phyloP scores from a whole-genome alignment of 495 filamentous ascomycete species.

The Durotheca rogersii region DNA sequence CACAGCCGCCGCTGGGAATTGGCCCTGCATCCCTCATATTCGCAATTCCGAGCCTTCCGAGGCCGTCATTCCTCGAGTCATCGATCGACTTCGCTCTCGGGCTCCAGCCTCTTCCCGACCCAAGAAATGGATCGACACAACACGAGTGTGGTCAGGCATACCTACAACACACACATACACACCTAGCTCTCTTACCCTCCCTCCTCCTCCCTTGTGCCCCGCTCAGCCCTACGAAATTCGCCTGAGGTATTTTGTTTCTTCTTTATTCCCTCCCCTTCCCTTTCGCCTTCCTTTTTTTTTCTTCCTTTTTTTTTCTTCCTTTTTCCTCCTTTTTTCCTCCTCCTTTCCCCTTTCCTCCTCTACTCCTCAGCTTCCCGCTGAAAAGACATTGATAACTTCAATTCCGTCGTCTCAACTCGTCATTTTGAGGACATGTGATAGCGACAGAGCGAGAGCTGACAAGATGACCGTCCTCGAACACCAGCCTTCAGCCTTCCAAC shows the following conservation, averaged over 20 bases:
- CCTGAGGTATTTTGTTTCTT: no score
- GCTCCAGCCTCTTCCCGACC: conserved; percentile 8
- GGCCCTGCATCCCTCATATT: no score
- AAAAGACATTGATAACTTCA: no score
- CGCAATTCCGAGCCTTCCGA: conserved; percentile 18
- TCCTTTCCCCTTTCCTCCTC: neutral
- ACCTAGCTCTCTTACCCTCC: neutral
- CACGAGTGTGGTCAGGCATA: conserved; percentile 7
- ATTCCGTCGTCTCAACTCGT: neutral
- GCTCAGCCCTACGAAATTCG: conserved; percentile 27
- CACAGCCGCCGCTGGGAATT: no score
- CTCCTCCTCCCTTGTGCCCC: conserved; percentile 4
- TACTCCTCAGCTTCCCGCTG: neutral
- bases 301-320: neutral
- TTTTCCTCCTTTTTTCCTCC: neutral
- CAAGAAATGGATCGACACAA: conserved; percentile 11
- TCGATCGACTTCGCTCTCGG: conserved; percentile 11
- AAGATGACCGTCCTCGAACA: conserved; percentile 5
- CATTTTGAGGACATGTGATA: conserved; percentile 3
- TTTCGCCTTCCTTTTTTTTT: neutral
- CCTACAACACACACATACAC: neutral
- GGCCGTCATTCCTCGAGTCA: conserved; percentile 8
- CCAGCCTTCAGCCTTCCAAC: conserved; percentile 12
- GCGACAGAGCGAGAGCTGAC: neutral
- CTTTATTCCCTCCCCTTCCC: no score